Evolutionary conservation across 2,329 filamentous ascomycete genomes (phyloP).

Genomic region (Diaporthe sp.): DNA sequence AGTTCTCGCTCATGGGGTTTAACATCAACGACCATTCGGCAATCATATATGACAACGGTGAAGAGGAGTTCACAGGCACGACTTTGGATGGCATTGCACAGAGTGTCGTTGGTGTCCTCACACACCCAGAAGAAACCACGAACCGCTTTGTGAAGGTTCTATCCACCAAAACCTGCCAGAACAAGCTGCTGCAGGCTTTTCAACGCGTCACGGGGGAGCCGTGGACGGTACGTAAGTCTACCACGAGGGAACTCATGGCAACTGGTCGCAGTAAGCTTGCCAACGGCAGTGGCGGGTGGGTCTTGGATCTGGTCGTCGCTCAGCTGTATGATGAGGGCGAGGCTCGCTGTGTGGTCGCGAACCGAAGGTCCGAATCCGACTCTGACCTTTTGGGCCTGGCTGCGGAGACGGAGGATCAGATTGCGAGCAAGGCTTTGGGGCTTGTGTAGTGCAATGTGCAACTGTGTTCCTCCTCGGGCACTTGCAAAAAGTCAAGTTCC

Average conservation of each 20-base stretch:
- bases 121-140: conserved; percentile 61
- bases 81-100: conserved; percentile 58
- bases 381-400: conserved; percentile 40
- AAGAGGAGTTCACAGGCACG: conserved; percentile 58
- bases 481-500: not conserved
- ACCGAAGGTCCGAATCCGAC: conserved; percentile 39
- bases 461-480: too few species aligned
- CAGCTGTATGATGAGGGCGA: conserved; percentile 45
- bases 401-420: conserved; percentile 42
- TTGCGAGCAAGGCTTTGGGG: conserved; percentile 40
- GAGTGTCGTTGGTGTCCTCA: conserved; percentile 59
- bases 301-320: conserved; percentile 43
- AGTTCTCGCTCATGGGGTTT: conserved; percentile 45
- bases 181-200: conserved; percentile 39
- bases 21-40: conserved; percentile 41
- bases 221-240: conserved; percentile 38
- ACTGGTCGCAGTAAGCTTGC: conserved; percentile 38
- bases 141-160: conserved; percentile 61
- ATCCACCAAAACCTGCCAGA: conserved; percentile 41
- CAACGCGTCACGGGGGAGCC: conserved; percentile 35
- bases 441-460: not conserved
- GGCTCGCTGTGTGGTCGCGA: conserved; percentile 42
- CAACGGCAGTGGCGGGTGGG: conserved; percentile 39
- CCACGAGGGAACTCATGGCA: conserved; percentile 13
- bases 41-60: conserved; percentile 61